phyloP scores from a whole-genome alignment of 352 stramenopile genomes.

The Phytophthora crassamura region DNA sequence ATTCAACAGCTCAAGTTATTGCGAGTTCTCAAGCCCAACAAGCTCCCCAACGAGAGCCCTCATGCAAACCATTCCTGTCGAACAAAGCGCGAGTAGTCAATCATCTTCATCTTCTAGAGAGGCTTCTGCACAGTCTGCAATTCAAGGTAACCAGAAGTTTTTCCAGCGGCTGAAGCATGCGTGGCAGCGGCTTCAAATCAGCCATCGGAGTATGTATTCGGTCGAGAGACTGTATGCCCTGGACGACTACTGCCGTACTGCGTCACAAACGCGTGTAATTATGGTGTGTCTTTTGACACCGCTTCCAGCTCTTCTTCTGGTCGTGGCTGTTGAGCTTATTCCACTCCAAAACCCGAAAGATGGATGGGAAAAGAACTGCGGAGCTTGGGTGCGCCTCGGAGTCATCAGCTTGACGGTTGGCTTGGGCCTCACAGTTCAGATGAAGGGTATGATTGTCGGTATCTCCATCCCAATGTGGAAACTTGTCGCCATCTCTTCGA shows the following conservation, averaged over 20 bases:
- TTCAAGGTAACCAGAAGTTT: too few species aligned
- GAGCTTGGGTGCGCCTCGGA: conserved; percentile 1
- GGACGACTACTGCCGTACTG: not conserved
- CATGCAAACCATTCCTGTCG: too few species aligned
- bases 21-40: too few species aligned
- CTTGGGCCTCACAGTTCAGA: conserved; percentile 3
- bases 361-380: conserved; percentile 8
- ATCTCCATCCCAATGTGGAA: not conserved
- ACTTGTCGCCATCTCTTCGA: not conserved
- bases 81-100: too few species aligned
- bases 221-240: conserved; percentile 1
- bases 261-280: conserved; percentile 1
- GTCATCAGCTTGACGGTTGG: conserved; percentile 11
- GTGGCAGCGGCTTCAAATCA: conserved; percentile 3
- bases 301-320: not conserved
- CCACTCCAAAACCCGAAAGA: conserved; percentile 5
- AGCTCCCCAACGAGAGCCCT: too few species aligned
- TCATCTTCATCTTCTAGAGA: not conserved
- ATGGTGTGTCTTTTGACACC: conserved; percentile 6
- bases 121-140: not conserved
- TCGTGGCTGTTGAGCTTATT: conserved; percentile 8
- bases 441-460: not conserved
- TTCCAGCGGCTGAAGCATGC: not conserved
- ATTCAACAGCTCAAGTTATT: too few species aligned
- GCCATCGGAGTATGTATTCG: conserved; percentile 11